These are phyloP conservation scores for Penicillium sp. DNA, from an alignment of 2,329 filamentous ascomycete genomes.

Conservation along the genomic window DNA sequence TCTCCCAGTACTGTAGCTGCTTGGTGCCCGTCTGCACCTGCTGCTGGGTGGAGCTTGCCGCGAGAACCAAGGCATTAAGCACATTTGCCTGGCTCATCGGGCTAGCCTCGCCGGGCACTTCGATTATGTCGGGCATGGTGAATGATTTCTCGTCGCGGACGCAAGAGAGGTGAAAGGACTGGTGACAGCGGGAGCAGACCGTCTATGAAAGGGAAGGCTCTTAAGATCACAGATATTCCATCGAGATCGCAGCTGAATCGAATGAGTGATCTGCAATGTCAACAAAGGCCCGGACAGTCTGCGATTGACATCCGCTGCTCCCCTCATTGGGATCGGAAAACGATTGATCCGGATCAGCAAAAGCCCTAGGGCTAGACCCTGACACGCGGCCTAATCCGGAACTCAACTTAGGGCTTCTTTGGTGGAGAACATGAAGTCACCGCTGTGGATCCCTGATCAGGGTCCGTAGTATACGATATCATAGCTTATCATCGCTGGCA, in stretches of 20 bases:
- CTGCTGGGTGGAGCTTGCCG: slow-evolving; percentile 62
- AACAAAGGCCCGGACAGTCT: slow-evolving; percentile 3
- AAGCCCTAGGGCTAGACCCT: slow-evolving; percentile 34
- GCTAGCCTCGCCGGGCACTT: slow-evolving; percentile 77
- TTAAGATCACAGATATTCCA: background rate
- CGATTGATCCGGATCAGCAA: slow-evolving; percentile 21
- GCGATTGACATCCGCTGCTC: slow-evolving; percentile 11
- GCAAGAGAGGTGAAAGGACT: background rate
- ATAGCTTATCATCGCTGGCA: slow-evolving; percentile 6
- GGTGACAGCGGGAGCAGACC: background rate
- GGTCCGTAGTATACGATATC: background rate
- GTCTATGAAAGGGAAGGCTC: background rate
- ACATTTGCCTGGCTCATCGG: slow-evolving; percentile 65
- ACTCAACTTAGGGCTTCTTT: slow-evolving; percentile 22
- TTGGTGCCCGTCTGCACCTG: slow-evolving; percentile 65
- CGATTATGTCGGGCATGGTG: slow-evolving; percentile 68
- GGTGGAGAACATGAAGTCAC: slow-evolving; percentile 25
- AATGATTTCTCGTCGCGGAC: slow-evolving; percentile 11
- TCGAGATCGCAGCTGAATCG: background rate
- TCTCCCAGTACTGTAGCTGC: slow-evolving; percentile 71
- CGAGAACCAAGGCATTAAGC: slow-evolving; percentile 62
- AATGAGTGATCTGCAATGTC: background rate
- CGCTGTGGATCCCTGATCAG: background rate
- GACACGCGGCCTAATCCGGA: slow-evolving; percentile 10
- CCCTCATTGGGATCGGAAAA: slow-evolving; percentile 21